A percentile compares a stretch with the other conserved stretches of the same genome.
Evolutionary conservation across 2,329 filamentous ascomycete genomes (phyloP).

Genomic region (Fusarium chuoi): DNA sequence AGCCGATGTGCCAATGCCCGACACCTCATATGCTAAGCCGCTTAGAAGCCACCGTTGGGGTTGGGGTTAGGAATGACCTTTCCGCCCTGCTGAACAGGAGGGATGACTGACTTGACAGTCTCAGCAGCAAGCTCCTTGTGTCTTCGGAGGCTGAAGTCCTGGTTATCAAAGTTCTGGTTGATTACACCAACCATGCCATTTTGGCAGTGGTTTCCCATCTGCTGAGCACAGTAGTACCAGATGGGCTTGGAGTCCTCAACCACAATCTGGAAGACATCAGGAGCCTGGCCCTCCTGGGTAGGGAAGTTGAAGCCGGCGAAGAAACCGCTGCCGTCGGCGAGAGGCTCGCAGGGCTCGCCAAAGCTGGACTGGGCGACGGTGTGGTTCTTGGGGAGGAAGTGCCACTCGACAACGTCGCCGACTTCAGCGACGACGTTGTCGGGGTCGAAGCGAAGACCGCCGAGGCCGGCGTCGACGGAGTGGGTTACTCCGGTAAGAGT

Average conservation of each 20-base stretch:
- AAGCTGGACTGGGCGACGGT: constrained; percentile 58
- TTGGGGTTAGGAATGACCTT: constrained; percentile 54
- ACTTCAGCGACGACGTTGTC: constrained; percentile 58
- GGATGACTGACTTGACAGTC: constrained; percentile 47
- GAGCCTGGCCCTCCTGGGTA: constrained; percentile 49
- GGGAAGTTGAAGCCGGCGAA: constrained; percentile 59
- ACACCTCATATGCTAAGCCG: neutral
- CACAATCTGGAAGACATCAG: constrained; percentile 57
- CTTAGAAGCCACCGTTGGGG: constrained; percentile 52
- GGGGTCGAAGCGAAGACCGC: constrained; percentile 61
- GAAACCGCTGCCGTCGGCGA: constrained; percentile 52
- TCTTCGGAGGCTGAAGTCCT: constrained; percentile 51
- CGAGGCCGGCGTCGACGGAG: constrained; percentile 57
- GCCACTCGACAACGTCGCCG: constrained; percentile 65
- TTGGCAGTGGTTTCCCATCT: constrained; percentile 57
- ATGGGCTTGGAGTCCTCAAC: constrained; percentile 54
- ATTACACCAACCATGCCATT: constrained; percentile 61
- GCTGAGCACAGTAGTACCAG: constrained; percentile 59
- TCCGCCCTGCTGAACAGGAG: constrained; percentile 50
- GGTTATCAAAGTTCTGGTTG: constrained; percentile 58
- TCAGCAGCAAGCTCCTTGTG: constrained; percentile 51
- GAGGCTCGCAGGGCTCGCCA: constrained; percentile 54
- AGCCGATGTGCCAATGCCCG: neutral
- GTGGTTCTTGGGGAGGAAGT: constrained; percentile 64
- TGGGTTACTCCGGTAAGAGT: constrained; percentile 55